Conservation (phyloP, 495 filamentous ascomycete species). For the Podospora conica region DNA sequence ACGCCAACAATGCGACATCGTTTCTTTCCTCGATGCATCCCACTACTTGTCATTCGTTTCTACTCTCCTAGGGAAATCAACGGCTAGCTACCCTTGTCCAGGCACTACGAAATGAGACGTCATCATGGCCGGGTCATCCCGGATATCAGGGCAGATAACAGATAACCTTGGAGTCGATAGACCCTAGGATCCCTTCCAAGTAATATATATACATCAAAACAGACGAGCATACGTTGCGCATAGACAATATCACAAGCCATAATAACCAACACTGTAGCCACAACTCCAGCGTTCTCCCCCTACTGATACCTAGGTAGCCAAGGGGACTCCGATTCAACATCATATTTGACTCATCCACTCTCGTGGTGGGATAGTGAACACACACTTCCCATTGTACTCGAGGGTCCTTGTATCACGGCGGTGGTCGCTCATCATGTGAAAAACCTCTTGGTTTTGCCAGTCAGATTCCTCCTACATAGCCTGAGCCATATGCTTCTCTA, state of each 20-base stretch:
- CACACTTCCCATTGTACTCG: background rate
- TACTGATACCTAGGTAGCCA: too few relatives aligned
- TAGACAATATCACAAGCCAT: background rate
- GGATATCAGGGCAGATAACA: background rate
- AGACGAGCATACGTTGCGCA: background rate
- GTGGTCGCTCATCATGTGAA: background rate
- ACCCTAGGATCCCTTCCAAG: background rate
- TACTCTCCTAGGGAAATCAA: background rate
- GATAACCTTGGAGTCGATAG: background rate
- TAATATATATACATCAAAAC: too few relatives aligned
- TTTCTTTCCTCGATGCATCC: conserved; percentile 15
- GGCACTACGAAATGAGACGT: background rate
- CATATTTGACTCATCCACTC: background rate
- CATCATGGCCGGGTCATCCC: background rate
- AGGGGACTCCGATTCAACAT: too few relatives aligned
- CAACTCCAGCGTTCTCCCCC: background rate
- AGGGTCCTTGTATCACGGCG: background rate
- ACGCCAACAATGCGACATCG: conserved; percentile 31
- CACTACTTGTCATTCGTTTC: background rate
- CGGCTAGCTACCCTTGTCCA: background rate
- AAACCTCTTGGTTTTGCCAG: background rate
- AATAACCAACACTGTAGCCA: background rate
- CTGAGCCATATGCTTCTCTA: background rate
- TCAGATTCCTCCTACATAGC: background rate
- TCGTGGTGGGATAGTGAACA: background rate